Evolutionary conservation across 805 yeast genomes (phyloP), one percentile per base, ranked within the genome.

Genomic region (Saccharomycopsis fodiens): DNA sequence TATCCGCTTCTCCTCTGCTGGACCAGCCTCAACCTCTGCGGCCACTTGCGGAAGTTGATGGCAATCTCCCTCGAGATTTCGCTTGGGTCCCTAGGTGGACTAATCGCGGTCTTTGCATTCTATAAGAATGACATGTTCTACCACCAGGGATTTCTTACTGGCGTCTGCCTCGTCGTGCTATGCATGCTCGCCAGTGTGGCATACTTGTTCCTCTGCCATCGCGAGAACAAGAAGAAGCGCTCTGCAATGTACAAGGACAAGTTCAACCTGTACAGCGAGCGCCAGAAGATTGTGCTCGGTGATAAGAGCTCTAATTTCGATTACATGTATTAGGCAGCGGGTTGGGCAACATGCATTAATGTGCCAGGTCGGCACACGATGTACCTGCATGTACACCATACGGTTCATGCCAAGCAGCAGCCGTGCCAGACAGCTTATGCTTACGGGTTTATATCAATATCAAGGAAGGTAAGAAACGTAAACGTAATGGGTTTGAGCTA

Each of bases 1-100:
- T 78, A 81, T 83, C 86, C 86, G 6, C 54, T 79, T n/a, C 57
- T 79, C 15, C 74, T 80, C 12, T 79, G 86, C 62, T 79, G 85
- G 85, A 61, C 73, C 17, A 68, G 78, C 4, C 64, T 79, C 57
- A 80, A 80, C 56, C n/a, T 41, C 3, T 23, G 44, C 35, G 84
- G 85, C 7, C 85, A 80, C 57, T 59, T 70, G 17, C 66, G 85
- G 54, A 76, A 78, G 48, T 68, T 74, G 37, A 73, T 74, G 10
- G 78, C 74, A 4, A 66, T 79, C 10, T 80, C 78, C 1, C 72
- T 73, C 67, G 79, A 76, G 55, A 73, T 81, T 55, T 85, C 85
- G 1, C 77, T 81, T 53, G 86, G 85, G 40, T 79, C 79, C 59
- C 76, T 78, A 54, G 87, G 86, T 41, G 86, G 85, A 47, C 77